phyloP scores from a whole-genome alignment of 139 green algal species.

The Coccomyxa sp. region DNA sequence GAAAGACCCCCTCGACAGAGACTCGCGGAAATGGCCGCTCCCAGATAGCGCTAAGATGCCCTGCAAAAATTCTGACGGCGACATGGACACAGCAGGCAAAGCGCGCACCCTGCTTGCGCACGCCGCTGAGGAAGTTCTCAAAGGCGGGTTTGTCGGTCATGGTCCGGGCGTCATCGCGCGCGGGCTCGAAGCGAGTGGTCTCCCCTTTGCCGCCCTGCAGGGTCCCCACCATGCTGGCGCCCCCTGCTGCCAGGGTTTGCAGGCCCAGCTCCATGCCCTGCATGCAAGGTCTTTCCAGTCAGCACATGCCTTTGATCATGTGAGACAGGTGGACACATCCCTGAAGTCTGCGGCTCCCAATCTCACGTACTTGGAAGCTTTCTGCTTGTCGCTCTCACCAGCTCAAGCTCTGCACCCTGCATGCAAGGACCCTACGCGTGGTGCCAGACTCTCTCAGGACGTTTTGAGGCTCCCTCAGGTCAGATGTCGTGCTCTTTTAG shows the following conservation, averaged over 20 bases:
- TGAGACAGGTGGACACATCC: neutral
- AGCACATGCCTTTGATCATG: neutral
- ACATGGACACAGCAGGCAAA: too few species aligned
- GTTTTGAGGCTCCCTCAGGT: too few species aligned
- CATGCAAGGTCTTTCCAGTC: neutral
- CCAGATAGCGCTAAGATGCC: too few species aligned
- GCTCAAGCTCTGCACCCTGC: too few species aligned
- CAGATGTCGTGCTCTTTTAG: too few species aligned
- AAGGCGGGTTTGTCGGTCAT: neutral
- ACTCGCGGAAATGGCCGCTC: neutral
- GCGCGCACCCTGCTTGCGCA: neutral
- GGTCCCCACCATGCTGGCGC: slow-evolving; percentile 28
- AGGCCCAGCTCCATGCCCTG: slow-evolving; percentile 38
- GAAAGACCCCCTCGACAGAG: neutral
- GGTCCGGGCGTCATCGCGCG: neutral
- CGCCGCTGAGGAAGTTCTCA: neutral
- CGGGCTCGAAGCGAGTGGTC: neutral
- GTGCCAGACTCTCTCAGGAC: too few species aligned
- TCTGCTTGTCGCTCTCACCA: too few species aligned
- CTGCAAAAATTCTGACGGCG: too few species aligned
- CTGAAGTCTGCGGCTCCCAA: too few species aligned
- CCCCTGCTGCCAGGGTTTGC: slow-evolving; percentile 38
- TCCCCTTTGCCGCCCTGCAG: neutral
- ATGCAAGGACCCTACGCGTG: too few species aligned
- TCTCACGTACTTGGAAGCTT: too few species aligned